Evolutionary conservation across 305 asterid genomes (phyloP).

Genomic region (Fraxinus nigra): DNA sequence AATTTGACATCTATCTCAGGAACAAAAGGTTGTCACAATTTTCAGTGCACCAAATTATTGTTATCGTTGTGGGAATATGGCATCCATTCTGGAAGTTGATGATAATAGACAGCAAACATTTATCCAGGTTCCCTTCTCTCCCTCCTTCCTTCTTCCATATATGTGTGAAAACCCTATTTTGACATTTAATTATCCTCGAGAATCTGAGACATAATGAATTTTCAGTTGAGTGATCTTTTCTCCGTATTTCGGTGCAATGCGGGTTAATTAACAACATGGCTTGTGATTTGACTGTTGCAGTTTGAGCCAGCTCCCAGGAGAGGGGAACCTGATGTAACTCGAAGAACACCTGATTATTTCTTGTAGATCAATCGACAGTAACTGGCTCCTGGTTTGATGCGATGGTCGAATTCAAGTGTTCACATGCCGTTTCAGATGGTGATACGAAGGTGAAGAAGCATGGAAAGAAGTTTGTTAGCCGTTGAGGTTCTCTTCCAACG

Average conservation of each 20-base stretch:
- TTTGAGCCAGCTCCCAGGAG: slow-evolving; percentile 96
- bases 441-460: slow-evolving; percentile 31
- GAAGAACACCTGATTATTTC: slow-evolving; percentile 91
- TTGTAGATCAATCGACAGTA: slow-evolving; percentile 43
- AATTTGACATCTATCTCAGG: slow-evolving; percentile 46
- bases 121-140: slow-evolving; percentile 64
- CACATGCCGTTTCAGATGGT: slow-evolving; percentile 28
- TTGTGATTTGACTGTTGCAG: slow-evolving; percentile 35
- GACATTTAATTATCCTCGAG: neutral
- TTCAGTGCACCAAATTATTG: slow-evolving; percentile 96
- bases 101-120: slow-evolving; percentile 86
- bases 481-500: slow-evolving; percentile 26
- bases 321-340: slow-evolving; percentile 88
- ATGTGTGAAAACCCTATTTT: neutral
- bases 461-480: slow-evolving; percentile 18
- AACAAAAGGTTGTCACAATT: slow-evolving; percentile 94
- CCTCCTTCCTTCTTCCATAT: neutral
- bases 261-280: neutral
- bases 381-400: slow-evolving; percentile 24
- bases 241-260: neutral
- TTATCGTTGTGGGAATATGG: slow-evolving; percentile 98
- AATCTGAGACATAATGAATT: neutral
- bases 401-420: slow-evolving; percentile 29
- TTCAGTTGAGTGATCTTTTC: neutral
- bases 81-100: slow-evolving; percentile 95